Evolutionary conservation across 371 early-diverging fungal species (phyloP).

Genomic region (Mucor mucedo): DNA sequence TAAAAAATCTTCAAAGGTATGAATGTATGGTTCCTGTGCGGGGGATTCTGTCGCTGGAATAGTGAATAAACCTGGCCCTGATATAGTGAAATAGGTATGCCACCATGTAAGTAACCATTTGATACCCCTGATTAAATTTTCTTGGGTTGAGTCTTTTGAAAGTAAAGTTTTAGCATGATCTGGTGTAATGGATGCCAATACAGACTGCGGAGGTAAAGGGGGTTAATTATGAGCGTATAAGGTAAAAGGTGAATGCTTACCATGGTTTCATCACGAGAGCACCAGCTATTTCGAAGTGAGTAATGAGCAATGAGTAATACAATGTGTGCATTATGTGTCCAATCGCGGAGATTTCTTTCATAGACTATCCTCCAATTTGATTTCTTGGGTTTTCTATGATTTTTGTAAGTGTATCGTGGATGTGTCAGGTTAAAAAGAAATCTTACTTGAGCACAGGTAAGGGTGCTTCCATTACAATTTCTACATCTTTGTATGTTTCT

Average conservation of each 20-base stretch:
- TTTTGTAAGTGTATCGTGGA: no score
- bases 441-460: slow-evolving; percentile 32
- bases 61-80: slow-evolving; percentile 47
- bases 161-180: slow-evolving; percentile 30
- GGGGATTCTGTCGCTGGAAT: background rate
- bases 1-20: slow-evolving; percentile 33
- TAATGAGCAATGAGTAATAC: slow-evolving; percentile 41
- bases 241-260: slow-evolving; percentile 14
- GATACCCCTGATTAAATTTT: slow-evolving; percentile 27
- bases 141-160: slow-evolving; percentile 17
- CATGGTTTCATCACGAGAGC: slow-evolving; percentile 33
- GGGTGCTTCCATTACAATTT: slow-evolving; percentile 45
- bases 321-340: slow-evolving; percentile 48
- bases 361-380: slow-evolving; percentile 39
- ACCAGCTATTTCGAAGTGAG: slow-evolving; percentile 49
- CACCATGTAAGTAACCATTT: slow-evolving; percentile 66
- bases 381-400: slow-evolving; percentile 20
- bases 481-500: slow-evolving; percentile 40
- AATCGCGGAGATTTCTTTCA: slow-evolving; percentile 43
- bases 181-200: slow-evolving; percentile 40
- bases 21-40: slow-evolving; percentile 27
- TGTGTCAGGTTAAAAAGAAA: background rate
- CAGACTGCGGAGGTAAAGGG: slow-evolving; percentile 15
- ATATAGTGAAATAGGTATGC: slow-evolving; percentile 54
- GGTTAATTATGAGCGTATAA: background rate